These are phyloP conservation scores for Graphilbum ipis-grandicollis DNA, from an alignment of 2,329 filamentous ascomycete species.

Conservation along the genomic window DNA sequence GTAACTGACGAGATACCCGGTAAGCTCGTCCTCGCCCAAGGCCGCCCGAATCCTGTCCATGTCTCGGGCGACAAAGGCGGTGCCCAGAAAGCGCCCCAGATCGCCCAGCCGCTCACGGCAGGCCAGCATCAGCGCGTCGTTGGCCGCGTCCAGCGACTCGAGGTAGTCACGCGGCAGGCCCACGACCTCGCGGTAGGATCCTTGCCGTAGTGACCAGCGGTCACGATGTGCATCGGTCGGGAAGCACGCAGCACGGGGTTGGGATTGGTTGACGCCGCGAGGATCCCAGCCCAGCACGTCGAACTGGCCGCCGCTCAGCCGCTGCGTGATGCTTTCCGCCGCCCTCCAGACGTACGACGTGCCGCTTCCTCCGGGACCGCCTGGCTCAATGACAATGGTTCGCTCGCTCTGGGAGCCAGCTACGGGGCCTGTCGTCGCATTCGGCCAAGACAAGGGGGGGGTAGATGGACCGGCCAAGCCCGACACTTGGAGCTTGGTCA, in stretches of 20 bases:
- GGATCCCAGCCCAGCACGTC: constrained; percentile 37
- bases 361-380: constrained; percentile 29
- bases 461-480: constrained; percentile 17
- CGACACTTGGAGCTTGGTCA: constrained; percentile 30
- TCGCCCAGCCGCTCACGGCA: constrained; percentile 26
- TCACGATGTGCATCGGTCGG: constrained; percentile 26
- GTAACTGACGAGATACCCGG: constrained; percentile 31
- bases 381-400: constrained; percentile 32
- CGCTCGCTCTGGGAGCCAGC: constrained; percentile 22
- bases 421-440: constrained; percentile 3
- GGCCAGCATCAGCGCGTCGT: constrained; percentile 24
- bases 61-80: constrained; percentile 28
- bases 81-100: constrained; percentile 26
- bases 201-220: constrained; percentile 24
- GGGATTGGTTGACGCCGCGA: constrained; percentile 31
- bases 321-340: constrained; percentile 19
- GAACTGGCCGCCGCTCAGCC: constrained; percentile 23
- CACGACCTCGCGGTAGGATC: constrained; percentile 21
- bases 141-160: constrained; percentile 25
- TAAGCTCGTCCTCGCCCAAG: constrained; percentile 27
- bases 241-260: constrained; percentile 27
- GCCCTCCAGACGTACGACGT: constrained; percentile 22
- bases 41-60: constrained; percentile 29
- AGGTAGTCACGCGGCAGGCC: constrained; percentile 17
- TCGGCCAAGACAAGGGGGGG: too few relatives aligned